Evolutionary conservation across 257 asterid species (phyloP), one percentile per base, ranked within the genome.

Genomic region (Hygrophila difformis): DNA sequence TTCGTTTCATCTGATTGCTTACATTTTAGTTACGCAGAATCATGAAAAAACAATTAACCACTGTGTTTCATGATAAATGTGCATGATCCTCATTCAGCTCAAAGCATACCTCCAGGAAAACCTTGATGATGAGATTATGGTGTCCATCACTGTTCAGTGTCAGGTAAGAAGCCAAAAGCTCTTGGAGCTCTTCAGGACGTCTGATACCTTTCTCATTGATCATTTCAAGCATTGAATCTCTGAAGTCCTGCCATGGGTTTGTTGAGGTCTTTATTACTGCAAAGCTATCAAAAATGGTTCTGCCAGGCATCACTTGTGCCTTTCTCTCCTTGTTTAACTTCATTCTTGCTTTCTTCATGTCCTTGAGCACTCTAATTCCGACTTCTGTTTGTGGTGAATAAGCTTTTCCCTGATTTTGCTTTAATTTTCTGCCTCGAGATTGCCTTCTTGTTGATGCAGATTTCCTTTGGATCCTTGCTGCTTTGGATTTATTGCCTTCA

Each of bases 161-260:
- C 18, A 88, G 65, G 56, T 88, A 88, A 61, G 95, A 79, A 39
- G 94, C 89, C 76, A 88, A 58, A 33, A 84, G 85, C 19, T 81
- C 72, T 59, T 81, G 93, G 5, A 88, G 93, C 57, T 84, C 93
- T 21, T 75, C 69, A 0, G 91, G 65, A 12, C 24, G 67, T 35
- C 52, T 52, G 38, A 88, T 78, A 6, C 77, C 75, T 40, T 64
- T 75, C 70, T 76, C 89, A 12, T 60, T 59, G 37, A 88, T 84
- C 97, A 88, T 88, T 69, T 84, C 95, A 8, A 73, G 39, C 97
- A 88, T 88, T 1, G 97, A 88, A 7, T 88, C 81, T 50, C 79
- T 74, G 71, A 88, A 88, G 44, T 88, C 97, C 35, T 51, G 48
- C 20, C 62, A 55, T 0, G 94, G 94, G 42, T 82, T 50, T 18